Base-by-base conservation (phyloP, 768 basidiomycete species). In the Kwoniella pini region DNA sequence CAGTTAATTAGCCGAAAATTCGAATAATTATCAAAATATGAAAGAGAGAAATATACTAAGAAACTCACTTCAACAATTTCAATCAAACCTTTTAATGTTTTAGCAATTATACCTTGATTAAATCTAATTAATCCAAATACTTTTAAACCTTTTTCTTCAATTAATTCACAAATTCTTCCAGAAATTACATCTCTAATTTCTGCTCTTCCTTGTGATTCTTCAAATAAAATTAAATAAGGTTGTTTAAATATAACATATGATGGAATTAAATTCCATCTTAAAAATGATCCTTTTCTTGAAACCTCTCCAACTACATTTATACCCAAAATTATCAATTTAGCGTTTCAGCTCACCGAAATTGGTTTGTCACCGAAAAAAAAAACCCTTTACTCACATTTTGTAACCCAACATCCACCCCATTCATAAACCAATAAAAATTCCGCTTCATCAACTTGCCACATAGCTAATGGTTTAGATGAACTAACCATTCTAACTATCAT, bases 401-500 rank as follows among this genome's bases (percentile, higher is more conserved):
- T 72, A 2, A 75, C 74, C 50, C 69, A 72, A 60, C 71, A 75
- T 7, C 67, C 71, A 6, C 74, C 74, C 61, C 63, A 64, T 9
- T 72, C 64, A 39, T 75, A 75, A 0, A 65, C 71, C 58, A 75
- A 52, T 46, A 71, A 38, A 58, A 75, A 75, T 57, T 75, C 74
- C 43, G 67, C 67, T 63, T 75, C 71, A n/a, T 48, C 66, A 24
- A 72, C 54, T 48, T 75, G 74, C 57, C 68, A 72, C 74, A 75
- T 75, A 6, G 51, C 67, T 59, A 75, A 19, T 11, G 74, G 65
- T 46, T 57, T 68, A 10, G 60, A 61, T 6, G 21, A 24, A 31
- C 40, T 44, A 15, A 61, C 55, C 65, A 75, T 63, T 24, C 68
- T 40, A 40, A 58, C 60, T 11, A 75, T 56, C 43, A 58, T 60